These are phyloP conservation scores for Aurinia saxatilis DNA, from an alignment of 345 rosid species.

Conservation along the genomic window DNA sequence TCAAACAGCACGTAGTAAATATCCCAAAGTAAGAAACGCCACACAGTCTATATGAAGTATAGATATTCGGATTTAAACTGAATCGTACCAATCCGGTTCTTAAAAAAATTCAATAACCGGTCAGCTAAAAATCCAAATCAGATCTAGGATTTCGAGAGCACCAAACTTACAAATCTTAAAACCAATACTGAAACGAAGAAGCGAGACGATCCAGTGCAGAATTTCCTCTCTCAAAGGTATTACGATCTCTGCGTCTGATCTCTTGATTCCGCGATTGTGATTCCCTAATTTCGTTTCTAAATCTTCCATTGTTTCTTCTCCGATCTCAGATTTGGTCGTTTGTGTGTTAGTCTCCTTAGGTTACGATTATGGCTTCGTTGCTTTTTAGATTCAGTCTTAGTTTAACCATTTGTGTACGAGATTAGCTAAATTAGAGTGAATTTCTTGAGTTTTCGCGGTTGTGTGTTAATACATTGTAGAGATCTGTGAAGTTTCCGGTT, in stretches of 20 bases:
- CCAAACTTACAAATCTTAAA: neutral
- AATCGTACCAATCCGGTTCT: neutral
- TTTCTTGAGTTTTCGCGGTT: too few relatives aligned
- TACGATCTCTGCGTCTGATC: neutral
- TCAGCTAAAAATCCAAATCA: neutral
- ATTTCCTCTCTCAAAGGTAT: conserved; percentile 7
- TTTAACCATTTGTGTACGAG: neutral
- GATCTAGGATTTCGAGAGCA: conserved; percentile 2
- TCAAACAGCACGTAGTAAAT: neutral
- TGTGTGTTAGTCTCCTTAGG: neutral
- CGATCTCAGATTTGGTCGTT: neutral
- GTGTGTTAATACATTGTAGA: conserved; percentile 2
- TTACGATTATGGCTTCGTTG: neutral
- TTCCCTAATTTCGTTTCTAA: neutral
- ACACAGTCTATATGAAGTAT: too few relatives aligned
- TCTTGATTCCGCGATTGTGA: neutral
- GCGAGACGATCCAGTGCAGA: neutral
- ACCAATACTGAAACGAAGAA: neutral
- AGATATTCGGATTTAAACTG: neutral
- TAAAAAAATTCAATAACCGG: neutral
- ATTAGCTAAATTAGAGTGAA: neutral
- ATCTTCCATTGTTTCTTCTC: conserved; percentile 12
- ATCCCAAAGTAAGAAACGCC: neutral
- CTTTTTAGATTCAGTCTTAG: neutral
- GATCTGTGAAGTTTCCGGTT: conserved; percentile 12